Base-by-base conservation (phyloP, 257 asterid genomes). In the Eucommia ulmoides region DNA sequence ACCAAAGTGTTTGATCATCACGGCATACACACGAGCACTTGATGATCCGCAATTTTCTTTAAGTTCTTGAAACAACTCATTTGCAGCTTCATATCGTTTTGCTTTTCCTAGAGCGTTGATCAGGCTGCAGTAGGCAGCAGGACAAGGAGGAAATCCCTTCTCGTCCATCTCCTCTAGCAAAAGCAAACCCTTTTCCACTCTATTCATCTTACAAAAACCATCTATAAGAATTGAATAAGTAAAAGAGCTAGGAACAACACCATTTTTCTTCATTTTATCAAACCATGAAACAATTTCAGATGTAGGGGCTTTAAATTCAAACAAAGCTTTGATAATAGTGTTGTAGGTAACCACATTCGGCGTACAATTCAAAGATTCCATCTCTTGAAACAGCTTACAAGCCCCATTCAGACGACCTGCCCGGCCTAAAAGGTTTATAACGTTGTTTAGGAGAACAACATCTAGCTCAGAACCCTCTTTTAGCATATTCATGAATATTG, bases 81-180 rank as follows among this genome's bases (percentile, higher is more conserved):
- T 68, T 29, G 79, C 97, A 50, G 87, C 95, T 61, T 82, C 95
- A 48, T 79, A 85, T 9, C 88, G 83, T 55, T 80, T 88, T 42
- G 74, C 80, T 49, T 80, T 77, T 16, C 94, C 83, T 23, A 88
- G 93, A 52, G 70, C 62, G 66, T 79, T 88, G 66, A 88, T 84
- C 64, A 84, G 70, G 82, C 97, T 84, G 78, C 97, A 88, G 53
- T 88, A 88, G 50, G 97, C 97, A 54, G 95, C 79, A 8, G 97
- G 97, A 57, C 94, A 84, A 8, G 97, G 94, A 6, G 88, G 95
- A 57, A 81, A 77, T 5, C 97, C 95, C 64, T 77, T 84, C 64
- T 88, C 97, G 15, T 88, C 97, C 97, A 88, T 84, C 65, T 88
- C 95, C 71, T 84, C 95, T 8, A 88, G 84, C 78, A 88, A 65